Evolutionary conservation across 495 filamentous ascomycete species (phyloP), one percentile per base, ranked within the genome.

Genomic region (Daldinia concentrica): DNA sequence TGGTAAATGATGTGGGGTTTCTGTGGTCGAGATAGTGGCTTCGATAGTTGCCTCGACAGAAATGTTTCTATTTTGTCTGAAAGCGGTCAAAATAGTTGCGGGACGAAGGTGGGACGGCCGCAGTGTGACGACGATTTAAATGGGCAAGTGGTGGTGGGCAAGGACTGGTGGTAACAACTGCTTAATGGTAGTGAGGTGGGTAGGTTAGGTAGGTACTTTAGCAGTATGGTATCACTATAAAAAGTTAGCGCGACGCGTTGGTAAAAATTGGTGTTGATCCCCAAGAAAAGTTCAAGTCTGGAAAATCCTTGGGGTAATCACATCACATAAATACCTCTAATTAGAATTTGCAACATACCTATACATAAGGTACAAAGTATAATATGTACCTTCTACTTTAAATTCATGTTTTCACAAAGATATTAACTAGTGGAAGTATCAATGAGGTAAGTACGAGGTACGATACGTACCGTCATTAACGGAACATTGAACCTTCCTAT

Each of bases 81-180:
- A 70, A 68, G 66, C 67, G 66, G 71, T 73, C 62, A 62, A 62
- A 62, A 58, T 55, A 62, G 14, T 59, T 48, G 58, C 26, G 66
- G 59, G 51, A 57, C 54, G 54, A 36, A 17, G 29, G 54, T 36
- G 27, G 54, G 15, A 57, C 54, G 7, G 50, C 26, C 1, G 26
- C 50, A 54, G 50, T 30, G 50, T 48, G 43, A 48, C 17, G 19
- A 24, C 17, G 43, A 48, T 48, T 48, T 48, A 48, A 48, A 48
- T 48, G 19, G 43, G 17, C 19, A 22, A 1, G 19, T 48, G n/a
- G n/a, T n/a, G n/a, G 39, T 17, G 39, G 39, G 39, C 15, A 41
- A 17, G 39, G 11, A 36, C 34, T 48, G 43, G 3, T 6, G 11
- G 50, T 15, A 27, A 15, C 50, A 52, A 27, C 24, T 52, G 26